Conservation (phyloP, 306 rosid species). For the Lablab purpureus region DNA sequence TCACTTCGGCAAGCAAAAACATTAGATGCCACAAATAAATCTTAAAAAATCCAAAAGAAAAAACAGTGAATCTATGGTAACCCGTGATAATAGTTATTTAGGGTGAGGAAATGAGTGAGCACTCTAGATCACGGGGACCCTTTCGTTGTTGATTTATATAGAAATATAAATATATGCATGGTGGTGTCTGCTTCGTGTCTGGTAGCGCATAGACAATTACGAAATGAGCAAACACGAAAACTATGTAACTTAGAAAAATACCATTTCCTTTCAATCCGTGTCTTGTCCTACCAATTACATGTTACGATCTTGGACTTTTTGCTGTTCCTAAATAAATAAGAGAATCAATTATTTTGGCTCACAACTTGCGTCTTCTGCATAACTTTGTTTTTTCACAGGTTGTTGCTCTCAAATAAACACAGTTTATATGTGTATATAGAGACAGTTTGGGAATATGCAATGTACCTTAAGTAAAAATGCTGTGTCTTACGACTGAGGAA, state of each 20-base stretch:
- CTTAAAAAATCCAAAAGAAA: neutral
- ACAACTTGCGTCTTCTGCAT: conserved; percentile 23
- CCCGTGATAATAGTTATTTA: conserved; percentile 1
- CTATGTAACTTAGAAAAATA: neutral
- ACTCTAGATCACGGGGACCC: conserved; percentile 22
- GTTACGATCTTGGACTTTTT: conserved; percentile 30
- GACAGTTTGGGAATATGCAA: neutral
- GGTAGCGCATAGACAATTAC: neutral
- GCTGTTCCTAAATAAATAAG: neutral
- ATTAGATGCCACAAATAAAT: neutral
- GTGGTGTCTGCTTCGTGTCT: neutral
- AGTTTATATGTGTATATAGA: no score
- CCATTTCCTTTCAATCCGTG: conserved; percentile 12
- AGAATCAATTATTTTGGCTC: conserved; percentile 31
- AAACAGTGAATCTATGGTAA: neutral
- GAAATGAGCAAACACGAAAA: neutral
- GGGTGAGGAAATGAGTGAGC: neutral
- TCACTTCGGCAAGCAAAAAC: neutral
- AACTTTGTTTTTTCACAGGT: neutral
- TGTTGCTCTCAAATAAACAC: conserved; percentile 1
- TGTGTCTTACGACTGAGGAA: neutral
- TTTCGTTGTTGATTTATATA: neutral
- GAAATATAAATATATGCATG: neutral
- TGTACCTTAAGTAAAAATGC: conserved; percentile 25
- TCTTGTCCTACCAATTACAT: conserved; percentile 13